Evolutionary conservation across 768 basidiomycete genomes (phyloP).

Genomic region (Dioszegia aurantiaca): DNA sequence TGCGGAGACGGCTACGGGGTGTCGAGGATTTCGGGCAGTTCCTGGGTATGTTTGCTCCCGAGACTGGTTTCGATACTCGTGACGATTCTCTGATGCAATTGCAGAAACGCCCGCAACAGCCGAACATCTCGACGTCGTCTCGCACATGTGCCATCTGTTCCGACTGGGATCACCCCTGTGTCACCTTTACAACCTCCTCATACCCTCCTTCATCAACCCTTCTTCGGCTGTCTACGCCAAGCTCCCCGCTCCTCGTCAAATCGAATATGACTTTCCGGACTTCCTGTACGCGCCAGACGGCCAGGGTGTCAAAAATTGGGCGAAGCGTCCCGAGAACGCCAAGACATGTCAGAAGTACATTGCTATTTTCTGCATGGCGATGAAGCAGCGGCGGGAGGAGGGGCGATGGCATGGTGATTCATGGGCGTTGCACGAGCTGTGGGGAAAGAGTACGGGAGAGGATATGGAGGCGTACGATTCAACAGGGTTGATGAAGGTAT

Average conservation of each 20-base stretch:
- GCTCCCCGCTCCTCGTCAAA: constrained; percentile 22
- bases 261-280: constrained; percentile 46
- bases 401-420: constrained; percentile 67
- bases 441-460: constrained; percentile 63
- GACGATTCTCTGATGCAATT: neutral
- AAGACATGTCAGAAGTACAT: constrained; percentile 86
- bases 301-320: constrained; percentile 44
- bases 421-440: constrained; percentile 88
- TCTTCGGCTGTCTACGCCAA: constrained; percentile 28
- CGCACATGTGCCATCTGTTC: constrained; percentile 90
- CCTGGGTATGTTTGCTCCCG: constrained; percentile 35
- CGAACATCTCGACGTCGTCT: constrained; percentile 70
- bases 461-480: constrained; percentile 82
- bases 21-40: constrained; percentile 47
- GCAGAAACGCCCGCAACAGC: constrained; percentile 41
- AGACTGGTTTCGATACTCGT: no score
- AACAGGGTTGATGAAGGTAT: constrained; percentile 74
- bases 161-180: constrained; percentile 89
- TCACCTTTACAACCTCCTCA: constrained; percentile 89
- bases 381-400: constrained; percentile 64
- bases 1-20: constrained; percentile 37
- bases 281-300: constrained; percentile 32
- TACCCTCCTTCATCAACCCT: constrained; percentile 46
- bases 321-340: constrained; percentile 61
- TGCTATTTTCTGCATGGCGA: constrained; percentile 84